Base-by-base conservation (phyloP, 2,329 filamentous ascomycete genomes). In the Chaetomium olivaceum region DNA sequence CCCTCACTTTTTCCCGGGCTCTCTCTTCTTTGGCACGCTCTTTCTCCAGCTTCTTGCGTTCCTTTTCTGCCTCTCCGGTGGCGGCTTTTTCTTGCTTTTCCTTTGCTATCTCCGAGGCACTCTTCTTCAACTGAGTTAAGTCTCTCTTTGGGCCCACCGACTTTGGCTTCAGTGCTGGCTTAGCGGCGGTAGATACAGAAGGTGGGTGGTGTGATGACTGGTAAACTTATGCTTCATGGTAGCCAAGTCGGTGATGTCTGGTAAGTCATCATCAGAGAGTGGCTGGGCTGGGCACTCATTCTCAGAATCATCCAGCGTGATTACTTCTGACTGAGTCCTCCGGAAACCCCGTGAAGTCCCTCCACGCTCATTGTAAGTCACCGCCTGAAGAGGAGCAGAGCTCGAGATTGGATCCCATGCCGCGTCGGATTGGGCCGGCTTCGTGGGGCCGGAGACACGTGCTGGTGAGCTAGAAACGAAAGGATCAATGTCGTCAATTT, bases 21-120 rank as follows among this genome's bases (percentile, higher is more conserved):
- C 86, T 90, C 59, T 86, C 81, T 63, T 88, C 86, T 71, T 86
- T 91, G 58, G 83, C 83, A 0, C 80, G 77, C 62, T 88, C 82
- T 58, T 83, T 87, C 64, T 89, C 85, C 3, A 79, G 76, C 46
- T 84, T 82, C 69, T 86, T 85, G 25, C 78, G 79, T 66, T 85
- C 83, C 65, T 82, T 86, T 56, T 87, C 86, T 0, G 78, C 79
- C 25, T 85, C 84, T 67, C 80, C 83, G 2, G 80, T 81, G 1
- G 79, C 77, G 1, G 79, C 77, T 71, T 82, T 88, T 14, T 78
- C 74, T 46, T 78, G 74, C 56, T 75, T 82, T 51, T 82, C 80
- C 8, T 72, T 74, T 19, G 75, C 73, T 61, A 74, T 80, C 39
- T 81, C 78, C 27, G 77, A 78, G 4, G 74, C 65, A 0, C 73